Conservation (phyloP, 805 yeast species). For the Yarrowia sp. region DNA sequence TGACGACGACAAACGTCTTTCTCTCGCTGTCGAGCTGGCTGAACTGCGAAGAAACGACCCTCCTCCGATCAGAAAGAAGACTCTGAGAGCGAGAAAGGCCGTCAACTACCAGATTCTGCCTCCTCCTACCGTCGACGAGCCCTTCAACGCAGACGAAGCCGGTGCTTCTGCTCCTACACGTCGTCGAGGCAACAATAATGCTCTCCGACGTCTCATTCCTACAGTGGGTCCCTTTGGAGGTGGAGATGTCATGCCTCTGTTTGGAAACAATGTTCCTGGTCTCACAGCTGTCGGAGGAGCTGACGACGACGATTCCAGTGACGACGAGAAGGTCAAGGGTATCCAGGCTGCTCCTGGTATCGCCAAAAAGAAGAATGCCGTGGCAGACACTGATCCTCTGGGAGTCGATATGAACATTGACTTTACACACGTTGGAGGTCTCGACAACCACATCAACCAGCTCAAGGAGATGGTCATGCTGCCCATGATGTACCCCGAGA, state of each 20-base stretch:
- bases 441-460: constrained; percentile 87
- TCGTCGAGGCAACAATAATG: constrained; percentile 54
- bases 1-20: constrained; percentile 32
- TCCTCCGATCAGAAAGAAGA: constrained; percentile 55
- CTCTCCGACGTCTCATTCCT: constrained; percentile 77
- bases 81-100: constrained; percentile 68
- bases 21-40: constrained; percentile 42
- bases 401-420: constrained; percentile 89
- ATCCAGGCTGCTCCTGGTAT: constrained; percentile 40
- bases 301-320: constrained; percentile 56
- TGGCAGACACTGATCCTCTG: constrained; percentile 91
- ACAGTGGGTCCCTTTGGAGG: constrained; percentile 99
- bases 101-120: constrained; percentile 86
- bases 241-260: constrained; percentile 83
- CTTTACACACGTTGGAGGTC: constrained; percentile 87
- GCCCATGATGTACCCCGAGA: constrained; percentile 91
- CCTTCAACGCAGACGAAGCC: constrained; percentile 49
- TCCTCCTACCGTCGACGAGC: constrained; percentile 58
- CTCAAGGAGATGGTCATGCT: constrained; percentile 96
- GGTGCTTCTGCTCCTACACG: constrained; percentile 47
- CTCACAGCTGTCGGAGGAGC: constrained; percentile 44
- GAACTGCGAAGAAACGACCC: constrained; percentile 50
- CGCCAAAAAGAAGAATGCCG: constrained; percentile 45
- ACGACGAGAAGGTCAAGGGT: constrained; percentile 51
- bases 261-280: constrained; percentile 70